Evolutionary conservation across 495 filamentous ascomycete genomes (phyloP).

Genomic region (Opeltia flavorubescens): DNA sequence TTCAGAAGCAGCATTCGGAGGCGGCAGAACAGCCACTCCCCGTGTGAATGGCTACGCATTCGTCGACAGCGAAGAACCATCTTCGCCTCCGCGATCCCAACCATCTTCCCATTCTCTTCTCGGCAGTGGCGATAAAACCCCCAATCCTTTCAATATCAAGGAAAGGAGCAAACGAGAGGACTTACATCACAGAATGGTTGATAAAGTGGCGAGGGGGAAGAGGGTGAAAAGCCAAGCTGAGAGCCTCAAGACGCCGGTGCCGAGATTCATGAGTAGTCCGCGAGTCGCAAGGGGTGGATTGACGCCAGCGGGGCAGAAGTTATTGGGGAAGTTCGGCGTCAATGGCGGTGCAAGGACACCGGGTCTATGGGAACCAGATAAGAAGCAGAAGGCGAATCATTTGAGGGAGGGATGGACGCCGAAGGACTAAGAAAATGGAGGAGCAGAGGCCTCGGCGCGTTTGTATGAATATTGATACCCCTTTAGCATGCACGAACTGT

Average conservation of each 20-base stretch:
- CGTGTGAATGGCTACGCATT: conserved; percentile 87
- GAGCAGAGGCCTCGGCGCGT: neutral
- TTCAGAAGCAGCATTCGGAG: conserved; percentile 50
- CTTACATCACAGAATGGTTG: conserved; percentile 83
- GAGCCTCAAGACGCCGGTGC: conserved; percentile 41
- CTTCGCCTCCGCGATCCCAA: conserved; percentile 14
- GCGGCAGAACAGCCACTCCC: conserved; percentile 55
- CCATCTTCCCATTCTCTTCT: conserved; percentile 25
- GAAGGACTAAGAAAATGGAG: conserved; percentile 21
- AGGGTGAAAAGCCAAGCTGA: conserved; percentile 36
- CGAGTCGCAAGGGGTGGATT: conserved; percentile 33
- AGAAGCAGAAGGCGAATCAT: conserved; percentile 25
- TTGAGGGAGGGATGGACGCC: conserved; percentile 43
- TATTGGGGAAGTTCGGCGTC: conserved; percentile 47
- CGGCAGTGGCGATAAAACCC: conserved; percentile 43
- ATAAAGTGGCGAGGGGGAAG: conserved; percentile 62
- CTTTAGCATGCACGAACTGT: neutral
- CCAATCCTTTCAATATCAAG: conserved; percentile 71
- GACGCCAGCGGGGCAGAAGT: conserved; percentile 63
- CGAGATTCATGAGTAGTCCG: conserved; percentile 66
- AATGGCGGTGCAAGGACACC: conserved; percentile 28
- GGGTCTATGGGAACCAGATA: conserved; percentile 23
- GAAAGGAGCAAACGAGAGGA: conserved; percentile 67
- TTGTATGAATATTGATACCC: neutral
- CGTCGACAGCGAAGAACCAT: conserved; percentile 67